These are phyloP conservation scores for Talaromyces sp. DNA, from an alignment of 2,329 filamentous ascomycete genomes.

Conservation along the genomic window DNA sequence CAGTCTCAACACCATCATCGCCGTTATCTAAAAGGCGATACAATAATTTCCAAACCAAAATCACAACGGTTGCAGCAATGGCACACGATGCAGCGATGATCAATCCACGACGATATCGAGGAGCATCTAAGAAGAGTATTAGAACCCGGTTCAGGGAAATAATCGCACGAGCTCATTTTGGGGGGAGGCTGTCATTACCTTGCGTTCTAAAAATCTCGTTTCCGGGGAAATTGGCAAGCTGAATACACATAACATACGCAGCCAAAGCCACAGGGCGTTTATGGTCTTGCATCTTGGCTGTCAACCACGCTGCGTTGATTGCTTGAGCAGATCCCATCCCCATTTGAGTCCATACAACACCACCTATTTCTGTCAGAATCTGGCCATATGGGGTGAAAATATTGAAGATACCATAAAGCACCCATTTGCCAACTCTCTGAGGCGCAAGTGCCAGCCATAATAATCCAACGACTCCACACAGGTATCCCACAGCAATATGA, in stretches of 20 bases:
- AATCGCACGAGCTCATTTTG: neutral
- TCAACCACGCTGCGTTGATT: constrained; percentile 20
- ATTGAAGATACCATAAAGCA: constrained; percentile 10
- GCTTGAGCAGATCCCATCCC: constrained; percentile 16
- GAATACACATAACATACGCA: constrained; percentile 22
- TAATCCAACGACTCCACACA: constrained; percentile 16
- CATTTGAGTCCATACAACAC: constrained; percentile 18
- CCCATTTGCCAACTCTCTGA: constrained; percentile 14
- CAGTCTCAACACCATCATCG: neutral
- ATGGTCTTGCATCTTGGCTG: constrained; percentile 19
- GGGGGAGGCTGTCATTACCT: constrained; percentile 5
- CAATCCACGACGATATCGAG: constrained; percentile 2
- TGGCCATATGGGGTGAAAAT: neutral
- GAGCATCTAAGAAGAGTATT: constrained; percentile 3
- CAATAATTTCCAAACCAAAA: constrained; percentile 6
- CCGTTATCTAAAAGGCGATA: constrained; percentile 4
- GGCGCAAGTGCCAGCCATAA: constrained; percentile 19
- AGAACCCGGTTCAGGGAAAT: neutral
- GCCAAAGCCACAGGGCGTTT: constrained; percentile 19
- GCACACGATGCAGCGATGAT: constrained; percentile 5
- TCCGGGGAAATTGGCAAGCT: constrained; percentile 19
- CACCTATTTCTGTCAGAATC: constrained; percentile 10
- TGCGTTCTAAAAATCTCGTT: constrained; percentile 16
- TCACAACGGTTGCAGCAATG: neutral
- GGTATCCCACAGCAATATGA: constrained; percentile 17